Evolutionary conservation across 768 basidiomycete genomes (phyloP), one percentile per base, ranked within the genome.

Genomic region (Podaxis sp.): DNA sequence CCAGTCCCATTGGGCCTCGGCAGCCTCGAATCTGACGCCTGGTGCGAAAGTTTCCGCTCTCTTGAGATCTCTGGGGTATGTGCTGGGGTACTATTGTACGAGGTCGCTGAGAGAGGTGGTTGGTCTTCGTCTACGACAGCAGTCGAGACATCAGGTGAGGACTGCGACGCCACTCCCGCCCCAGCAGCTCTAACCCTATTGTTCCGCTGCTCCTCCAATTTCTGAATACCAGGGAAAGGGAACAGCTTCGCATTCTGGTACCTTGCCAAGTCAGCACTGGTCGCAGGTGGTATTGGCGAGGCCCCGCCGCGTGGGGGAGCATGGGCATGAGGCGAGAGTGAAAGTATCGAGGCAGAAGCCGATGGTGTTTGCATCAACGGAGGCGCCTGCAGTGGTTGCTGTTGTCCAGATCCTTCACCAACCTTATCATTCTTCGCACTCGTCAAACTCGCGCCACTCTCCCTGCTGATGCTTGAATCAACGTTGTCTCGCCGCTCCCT

Each of bases 201-300:
- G 67, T 80, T 86, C 56, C 87, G 82, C 68, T 90, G 85, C 70
- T 91, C 88, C 71, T 91, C 91, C 40, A 95, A 78, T 67, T 85
- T 84, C 69, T 87, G 83, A 73, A 95, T 88, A 40, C 93, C 93
- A 26, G 93, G 93, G 82, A 96, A 95, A 1, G 95, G 93, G 74
- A 90, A 91, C 38, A 97, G 79, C 72, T 98, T 98, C 30, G 84
- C 78, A 66, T 87, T 84, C 65, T 86, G 86, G 74, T 90, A 96
- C 75, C 82, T 91, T 30, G 81, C 79, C 71, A 88, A 74, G 74
- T 93, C 92, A 33, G 84, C 83, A 13, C 85, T 81, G 28, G 90
- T 87, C 11, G 87, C 83, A 17, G 87, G 83, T 44, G 93, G 93
- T 40, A 95, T 84, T n/a, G 91, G 90, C 7, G 92, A 94, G 11